Evolutionary conservation across 306 rosid genomes (phyloP), one percentile per base, ranked within the genome.

Genomic region (Lathyrus sativus): DNA sequence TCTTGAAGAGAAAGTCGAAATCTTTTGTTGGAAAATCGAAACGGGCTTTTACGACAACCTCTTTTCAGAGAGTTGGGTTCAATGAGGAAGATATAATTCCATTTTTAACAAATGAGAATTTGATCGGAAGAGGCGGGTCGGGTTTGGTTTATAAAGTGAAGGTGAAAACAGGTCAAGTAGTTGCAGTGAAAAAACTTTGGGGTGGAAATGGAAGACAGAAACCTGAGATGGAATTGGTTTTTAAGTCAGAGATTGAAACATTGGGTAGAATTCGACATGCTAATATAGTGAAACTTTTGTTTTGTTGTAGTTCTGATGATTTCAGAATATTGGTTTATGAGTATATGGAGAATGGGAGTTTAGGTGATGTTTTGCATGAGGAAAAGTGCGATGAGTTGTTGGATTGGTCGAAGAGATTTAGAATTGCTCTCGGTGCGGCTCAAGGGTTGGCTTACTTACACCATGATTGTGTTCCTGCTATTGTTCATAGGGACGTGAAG

Each of bases 401-500:
- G 56, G 84, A 81, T 63, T 89, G 98, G 96, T 71, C 77, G 1
- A 62, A 0, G 41, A 53, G 98, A 77, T 79, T 78, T 28, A 13
- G 8, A 5, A 75, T 90, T 39, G 96, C 92, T 1, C 38, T 88
- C 2, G 97, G 95, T 14, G 86, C 89, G 1, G 91, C 95, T 29
- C 76, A 82, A 33, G 98, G 95, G 2, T 39, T 91, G 77, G 90
- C 95, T 37, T 91, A 89, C 44, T 78, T 91, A 2, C 95, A 89
- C 51, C 97, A 90, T 45, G 96, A 90, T 65, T 88, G 92, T 63
- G 85, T 63, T 13, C 95, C 91, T 0, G 56, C 88, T 0, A 84
- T 93, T 26, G 76, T 93, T 62, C 97, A 88, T 56, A 82, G 99
- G 11, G 99, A 93, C 26, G 87, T 90, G 10, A 93, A 93, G 95